Base-by-base conservation (phyloP, 2,329 filamentous ascomycete genomes). In the Fusarium begoniae region DNA sequence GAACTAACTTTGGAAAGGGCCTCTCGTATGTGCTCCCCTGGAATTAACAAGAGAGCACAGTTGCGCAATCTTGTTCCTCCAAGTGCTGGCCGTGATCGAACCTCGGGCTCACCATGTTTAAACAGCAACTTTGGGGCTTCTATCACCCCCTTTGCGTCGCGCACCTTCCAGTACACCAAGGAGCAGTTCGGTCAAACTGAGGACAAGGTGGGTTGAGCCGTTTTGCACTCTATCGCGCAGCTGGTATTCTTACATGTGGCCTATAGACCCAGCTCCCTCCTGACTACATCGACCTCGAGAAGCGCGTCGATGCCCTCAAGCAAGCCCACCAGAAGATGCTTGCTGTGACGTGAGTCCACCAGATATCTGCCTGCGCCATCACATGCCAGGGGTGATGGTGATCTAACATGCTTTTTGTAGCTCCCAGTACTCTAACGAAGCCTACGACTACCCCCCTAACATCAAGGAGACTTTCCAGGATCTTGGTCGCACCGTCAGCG, bases 251-350 rank as follows among this genome's bases (percentile, higher is more conserved):
- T 62, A 69, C 62, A 57, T 59, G 50, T 60, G 37, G 53, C 32
- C 53, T 63, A 70, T 79, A 97, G 94, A 99, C 96, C 74, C 93
- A 98, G 86, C 94, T 99, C 48, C 96, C 96, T 51, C 92, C 95
- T 77, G 96, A 98, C 85, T 99, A 99, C 85, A 94, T 98, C 82
- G 95, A 98, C 84, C 93, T 99, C 72, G 96, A 99, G 90, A 98
- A 98, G 90, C 92, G 96, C 76, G 95, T 98, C 80, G 96, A 99
- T 90, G 96, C 96, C 68, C 88, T 99, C 82, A 98, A 98, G 88
- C 91, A 93, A 81, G 96, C 97, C 69, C 96, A 99, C 85, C 94
- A 97, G 86, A 98, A 97, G 88, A 94, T 99, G 88, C 91, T 99
- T 73, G 91, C 94, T 77, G 96, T 98, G 82, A 99, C 96, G 94